Percentiles rank a stretch among this genome's conserved stretches.
phyloP scores from a whole-genome alignment of 352 stramenopile species.

The Phytophthora pini region DNA sequence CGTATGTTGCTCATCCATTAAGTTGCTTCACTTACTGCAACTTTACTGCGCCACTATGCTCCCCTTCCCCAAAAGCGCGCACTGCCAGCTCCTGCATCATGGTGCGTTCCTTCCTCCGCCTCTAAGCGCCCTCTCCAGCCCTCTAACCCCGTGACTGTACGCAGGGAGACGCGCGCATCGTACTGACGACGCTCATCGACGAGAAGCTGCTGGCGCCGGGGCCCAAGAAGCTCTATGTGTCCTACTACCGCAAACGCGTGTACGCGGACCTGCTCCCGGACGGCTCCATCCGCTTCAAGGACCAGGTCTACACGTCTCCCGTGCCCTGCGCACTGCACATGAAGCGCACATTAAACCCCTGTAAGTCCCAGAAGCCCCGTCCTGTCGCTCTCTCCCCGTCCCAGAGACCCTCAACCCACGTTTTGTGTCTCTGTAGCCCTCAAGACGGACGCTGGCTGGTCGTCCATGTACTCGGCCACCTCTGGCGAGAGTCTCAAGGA shows the following conservation, averaged over 20 bases:
- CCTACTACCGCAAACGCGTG: slow-evolving; percentile 83
- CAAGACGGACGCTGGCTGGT: slow-evolving; percentile 83
- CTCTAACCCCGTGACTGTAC: slow-evolving; percentile 1
- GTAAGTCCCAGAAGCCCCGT: slow-evolving; percentile 41
- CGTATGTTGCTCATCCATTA: too few species aligned
- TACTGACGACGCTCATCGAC: slow-evolving; percentile 70
- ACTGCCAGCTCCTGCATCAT: slow-evolving; percentile 18
- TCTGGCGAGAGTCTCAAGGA: slow-evolving; percentile 81
- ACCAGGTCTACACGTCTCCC: slow-evolving; percentile 76
- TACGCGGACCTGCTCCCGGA: slow-evolving; percentile 79
- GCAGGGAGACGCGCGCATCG: slow-evolving; percentile 71
- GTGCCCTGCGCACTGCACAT: slow-evolving; percentile 78
- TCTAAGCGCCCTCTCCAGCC: background rate
- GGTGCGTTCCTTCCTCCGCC: slow-evolving; percentile 6
- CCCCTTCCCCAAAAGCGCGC: slow-evolving; percentile 8
- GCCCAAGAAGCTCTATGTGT: slow-evolving; percentile 79
- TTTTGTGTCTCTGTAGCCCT: slow-evolving; percentile 38
- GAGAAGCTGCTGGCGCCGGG: slow-evolving; percentile 72
- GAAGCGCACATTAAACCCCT: slow-evolving; percentile 83
- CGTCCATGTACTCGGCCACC: slow-evolving; percentile 74
- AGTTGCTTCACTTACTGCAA: too few species aligned
- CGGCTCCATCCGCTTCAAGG: slow-evolving; percentile 81
- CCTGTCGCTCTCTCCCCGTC: slow-evolving; percentile 4
- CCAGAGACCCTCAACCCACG: background rate
- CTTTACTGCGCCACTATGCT: background rate